These are phyloP conservation scores for Dendrocalamus latiflorus DNA, from an alignment of 202 grass and related monocot genomes.

Conservation along the genomic window DNA sequence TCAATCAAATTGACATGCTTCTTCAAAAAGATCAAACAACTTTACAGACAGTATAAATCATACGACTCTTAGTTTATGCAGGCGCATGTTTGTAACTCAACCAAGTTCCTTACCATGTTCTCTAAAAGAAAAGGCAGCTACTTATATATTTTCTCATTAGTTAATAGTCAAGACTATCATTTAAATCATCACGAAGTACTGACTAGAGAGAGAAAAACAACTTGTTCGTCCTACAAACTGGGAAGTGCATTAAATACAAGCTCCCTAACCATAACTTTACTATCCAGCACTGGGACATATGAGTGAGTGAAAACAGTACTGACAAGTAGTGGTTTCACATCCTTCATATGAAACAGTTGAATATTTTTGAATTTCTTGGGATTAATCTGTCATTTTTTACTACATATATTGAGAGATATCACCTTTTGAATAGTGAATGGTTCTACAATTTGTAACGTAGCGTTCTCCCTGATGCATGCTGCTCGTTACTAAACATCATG, in stretches of 20 bases:
- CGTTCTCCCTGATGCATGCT: not conserved
- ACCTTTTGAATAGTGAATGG: not conserved
- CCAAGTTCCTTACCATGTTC: too few relatives aligned
- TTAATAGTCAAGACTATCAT: not conserved
- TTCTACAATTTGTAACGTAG: not conserved
- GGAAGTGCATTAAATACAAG: too few relatives aligned
- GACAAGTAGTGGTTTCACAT: not conserved
- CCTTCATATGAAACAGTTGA: not conserved
- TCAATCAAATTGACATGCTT: not conserved
- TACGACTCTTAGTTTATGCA: too few relatives aligned
- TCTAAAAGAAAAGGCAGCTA: not conserved
- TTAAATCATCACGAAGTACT: not conserved
- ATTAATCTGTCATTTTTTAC: not conserved
- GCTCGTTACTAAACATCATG: not conserved
- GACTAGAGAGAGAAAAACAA: too few relatives aligned
- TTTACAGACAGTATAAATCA: not conserved
- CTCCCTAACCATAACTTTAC: too few relatives aligned
- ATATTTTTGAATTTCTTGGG: too few relatives aligned
- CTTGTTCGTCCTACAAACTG: too few relatives aligned
- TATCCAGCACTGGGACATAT: not conserved
- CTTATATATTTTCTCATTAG: not conserved
- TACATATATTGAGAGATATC: not conserved
- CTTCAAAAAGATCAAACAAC: not conserved
- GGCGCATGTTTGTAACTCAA: too few relatives aligned
- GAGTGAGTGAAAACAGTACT: constrained; percentile 24